Evolutionary conservation across 2,329 filamentous ascomycete species (phyloP).

Genomic region (Aspergillus ustus): DNA sequence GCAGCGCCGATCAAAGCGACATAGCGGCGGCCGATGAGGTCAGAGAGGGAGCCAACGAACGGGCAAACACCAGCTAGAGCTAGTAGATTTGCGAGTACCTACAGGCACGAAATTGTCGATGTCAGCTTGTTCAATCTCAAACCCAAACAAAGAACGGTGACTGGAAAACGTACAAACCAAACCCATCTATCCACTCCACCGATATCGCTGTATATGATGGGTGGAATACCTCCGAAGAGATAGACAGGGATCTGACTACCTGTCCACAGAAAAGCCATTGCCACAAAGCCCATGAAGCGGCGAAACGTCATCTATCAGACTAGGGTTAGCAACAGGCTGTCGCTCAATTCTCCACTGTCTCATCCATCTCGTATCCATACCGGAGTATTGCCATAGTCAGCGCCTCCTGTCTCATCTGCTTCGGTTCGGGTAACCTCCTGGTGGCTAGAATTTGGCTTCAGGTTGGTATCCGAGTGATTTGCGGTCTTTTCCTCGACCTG

Average conservation of each 20-base stretch:
- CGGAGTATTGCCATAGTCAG: constrained; percentile 48
- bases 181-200: constrained; percentile 64
- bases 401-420: constrained; percentile 46
- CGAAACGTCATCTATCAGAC: constrained; percentile 52
- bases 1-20: constrained; percentile 61
- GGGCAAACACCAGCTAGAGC: constrained; percentile 62
- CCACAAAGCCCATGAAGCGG: constrained; percentile 59
- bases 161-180: constrained; percentile 57
- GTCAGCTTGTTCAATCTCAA: background rate
- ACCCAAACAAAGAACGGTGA: background rate
- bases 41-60: constrained; percentile 69
- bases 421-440: constrained; percentile 55
- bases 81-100: constrained; percentile 58
- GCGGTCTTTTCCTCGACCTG: constrained; percentile 34
- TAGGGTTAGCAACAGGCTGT: constrained; percentile 24
- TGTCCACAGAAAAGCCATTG: constrained; percentile 66
- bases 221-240: constrained; percentile 56
- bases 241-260: constrained; percentile 65
- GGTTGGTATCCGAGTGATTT: constrained; percentile 33
- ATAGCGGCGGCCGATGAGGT: constrained; percentile 65
- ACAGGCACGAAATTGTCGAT: background rate
- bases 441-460: constrained; percentile 44
- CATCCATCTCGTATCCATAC: constrained; percentile 32
- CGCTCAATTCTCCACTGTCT: background rate
- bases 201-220: constrained; percentile 63